Conservation (phyloP, 257 asterid genomes). For the Prunella vulgaris region DNA sequence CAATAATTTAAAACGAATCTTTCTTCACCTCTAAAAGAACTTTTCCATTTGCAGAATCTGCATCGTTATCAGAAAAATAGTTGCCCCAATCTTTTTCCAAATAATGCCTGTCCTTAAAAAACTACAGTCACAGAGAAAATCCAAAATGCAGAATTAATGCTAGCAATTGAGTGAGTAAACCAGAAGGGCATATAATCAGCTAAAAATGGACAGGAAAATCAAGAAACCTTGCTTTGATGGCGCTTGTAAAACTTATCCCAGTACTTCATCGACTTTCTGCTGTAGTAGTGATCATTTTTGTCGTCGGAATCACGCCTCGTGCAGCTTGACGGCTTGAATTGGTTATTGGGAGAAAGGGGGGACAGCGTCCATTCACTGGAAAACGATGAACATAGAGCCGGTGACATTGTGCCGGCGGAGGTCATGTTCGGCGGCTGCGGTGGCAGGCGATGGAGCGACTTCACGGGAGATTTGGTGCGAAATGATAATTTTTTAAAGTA, state of each 20-base stretch:
- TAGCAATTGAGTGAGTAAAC: not conserved
- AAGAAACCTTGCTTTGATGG: constrained; percentile 66
- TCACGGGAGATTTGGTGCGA: too few species aligned
- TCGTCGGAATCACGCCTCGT: constrained; percentile 1
- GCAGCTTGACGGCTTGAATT: constrained; percentile 19
- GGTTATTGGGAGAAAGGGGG: not conserved
- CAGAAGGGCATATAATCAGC: not conserved
- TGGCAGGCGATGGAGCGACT: not conserved
- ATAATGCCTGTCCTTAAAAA: constrained; percentile 79
- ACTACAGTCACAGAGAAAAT: constrained; percentile 32
- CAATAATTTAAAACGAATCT: not conserved
- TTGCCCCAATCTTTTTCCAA: constrained; percentile 78
- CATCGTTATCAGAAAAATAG: constrained; percentile 38
- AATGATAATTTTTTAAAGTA: too few species aligned
- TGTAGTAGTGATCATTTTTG: constrained; percentile 36
- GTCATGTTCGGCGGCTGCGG: constrained; percentile 18
- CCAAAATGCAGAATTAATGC: constrained; percentile 1
- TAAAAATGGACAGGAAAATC: not conserved
- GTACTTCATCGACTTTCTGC: constrained; percentile 38
- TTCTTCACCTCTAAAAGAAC: constrained; percentile 61
- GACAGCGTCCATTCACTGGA: constrained; percentile 7
- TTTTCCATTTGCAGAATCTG: constrained; percentile 36
- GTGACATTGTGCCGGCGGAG: constrained; percentile 9
- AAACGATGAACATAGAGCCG: not conserved
- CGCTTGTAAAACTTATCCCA: constrained; percentile 76